Percentiles rank a stretch among this genome's conserved stretches.
These are phyloP conservation scores for Cordyceps pruinosa DNA, from an alignment of 2,329 filamentous ascomycete species.

Conservation along the genomic window DNA sequence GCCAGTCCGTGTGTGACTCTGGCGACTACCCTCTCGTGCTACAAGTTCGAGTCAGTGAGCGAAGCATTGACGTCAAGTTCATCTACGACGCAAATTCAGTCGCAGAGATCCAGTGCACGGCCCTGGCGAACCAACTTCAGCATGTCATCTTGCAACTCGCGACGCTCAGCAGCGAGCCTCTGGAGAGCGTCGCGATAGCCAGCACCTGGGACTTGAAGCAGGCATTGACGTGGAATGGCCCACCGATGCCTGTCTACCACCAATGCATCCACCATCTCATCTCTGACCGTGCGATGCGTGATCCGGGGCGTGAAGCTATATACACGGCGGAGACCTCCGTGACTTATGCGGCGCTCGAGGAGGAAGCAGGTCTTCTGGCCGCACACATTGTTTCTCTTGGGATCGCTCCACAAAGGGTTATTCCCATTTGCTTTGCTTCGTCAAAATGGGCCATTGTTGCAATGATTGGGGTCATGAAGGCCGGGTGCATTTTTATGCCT, in stretches of 20 bases:
- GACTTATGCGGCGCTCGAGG: constrained; percentile 32
- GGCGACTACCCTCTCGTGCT: neutral
- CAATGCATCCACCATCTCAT: too few relatives aligned
- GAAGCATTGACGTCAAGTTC: neutral
- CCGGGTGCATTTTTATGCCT: constrained; percentile 16
- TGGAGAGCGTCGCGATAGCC: neutral
- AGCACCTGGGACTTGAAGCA: too few relatives aligned
- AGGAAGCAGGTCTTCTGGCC: constrained; percentile 13
- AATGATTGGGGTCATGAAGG: constrained; percentile 20
- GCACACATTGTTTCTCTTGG: constrained; percentile 15
- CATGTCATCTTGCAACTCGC: neutral
- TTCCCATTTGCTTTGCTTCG: constrained; percentile 21
- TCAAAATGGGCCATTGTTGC: constrained; percentile 20
- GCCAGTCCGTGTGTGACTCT: neutral
- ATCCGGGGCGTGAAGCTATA: too few relatives aligned
- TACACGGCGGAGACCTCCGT: too few relatives aligned
- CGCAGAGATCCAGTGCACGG: neutral
- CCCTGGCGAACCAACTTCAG: neutral
- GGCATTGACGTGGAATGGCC: too few relatives aligned
- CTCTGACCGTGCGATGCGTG: too few relatives aligned
- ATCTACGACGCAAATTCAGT: neutral
- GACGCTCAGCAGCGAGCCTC: neutral
- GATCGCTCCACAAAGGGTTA: constrained; percentile 20
- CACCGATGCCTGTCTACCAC: too few relatives aligned
- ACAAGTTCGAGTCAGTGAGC: neutral